Evolutionary conservation across 306 rosid genomes (phyloP), one percentile per base, ranked within the genome.

Genomic region (Rosa persica): DNA sequence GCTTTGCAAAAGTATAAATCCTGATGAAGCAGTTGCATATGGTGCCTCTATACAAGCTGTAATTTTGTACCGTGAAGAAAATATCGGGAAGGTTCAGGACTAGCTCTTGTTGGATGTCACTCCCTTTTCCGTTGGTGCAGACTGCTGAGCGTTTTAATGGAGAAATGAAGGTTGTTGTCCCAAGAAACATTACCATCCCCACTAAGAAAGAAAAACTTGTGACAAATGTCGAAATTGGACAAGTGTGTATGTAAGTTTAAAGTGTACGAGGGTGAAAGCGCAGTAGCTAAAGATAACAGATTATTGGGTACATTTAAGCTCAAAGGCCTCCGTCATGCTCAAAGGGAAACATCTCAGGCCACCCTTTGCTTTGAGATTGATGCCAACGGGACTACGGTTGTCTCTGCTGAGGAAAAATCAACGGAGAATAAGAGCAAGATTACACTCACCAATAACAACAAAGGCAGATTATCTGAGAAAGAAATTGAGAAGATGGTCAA

Each of bases 181-280:
- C 75, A 23, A 70, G 75, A 25, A 70, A 70, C 75, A 70, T 60
- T 9, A 70, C 75, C 52, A 47, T 70, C 25, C 75, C 75, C 5
- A 46, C 58, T 5, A 70, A 70, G 75, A 70, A 70, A 46, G 58
- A n/a, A 54, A 40, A 13, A 19, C 22, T 68, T 40, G 10, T 48
- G 17, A 48, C 52, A 48, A 48, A 15, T 30, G 4, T 12, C 52
- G 17, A 12, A 48, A 48, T 4, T 11, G 52, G 19, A 48, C 52
- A 13, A 48, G 16, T 1, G 4, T 12, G 52, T 15, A 48, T 48
- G 16, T 2, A 15, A 12, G 17, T 47, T 47, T 75, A 47, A 48
- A 30, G 80, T 76, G 30, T 76, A 76, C 36, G 80, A 65, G 43
- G 80, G 80, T 27, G 73, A 65, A 5, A 48, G 73, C 6, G 49